Evolutionary conservation across 148 eudicot genomes (phyloP).

Genomic region (Rhododendron simsii): DNA sequence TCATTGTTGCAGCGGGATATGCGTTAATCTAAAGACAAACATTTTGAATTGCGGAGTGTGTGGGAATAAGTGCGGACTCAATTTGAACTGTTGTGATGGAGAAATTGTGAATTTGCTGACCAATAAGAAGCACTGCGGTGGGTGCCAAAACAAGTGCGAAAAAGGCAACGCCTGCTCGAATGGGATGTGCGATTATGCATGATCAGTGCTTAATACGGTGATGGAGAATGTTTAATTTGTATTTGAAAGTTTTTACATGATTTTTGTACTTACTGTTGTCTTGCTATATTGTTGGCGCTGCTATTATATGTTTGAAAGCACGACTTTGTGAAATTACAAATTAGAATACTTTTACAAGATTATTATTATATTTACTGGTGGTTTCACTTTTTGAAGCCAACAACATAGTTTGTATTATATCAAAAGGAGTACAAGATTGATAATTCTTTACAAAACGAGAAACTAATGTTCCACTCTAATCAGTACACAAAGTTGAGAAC

Average conservation of each 20-base stretch:
- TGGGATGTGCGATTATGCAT: conserved; percentile 9
- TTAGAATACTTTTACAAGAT: too few relatives aligned
- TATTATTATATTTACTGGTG: too few relatives aligned
- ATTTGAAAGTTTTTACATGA: background rate
- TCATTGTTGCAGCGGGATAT: background rate
- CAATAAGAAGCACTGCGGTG: background rate
- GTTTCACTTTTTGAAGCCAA: too few relatives aligned
- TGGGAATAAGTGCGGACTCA: background rate
- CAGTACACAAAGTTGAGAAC: too few relatives aligned
- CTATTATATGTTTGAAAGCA: too few relatives aligned
- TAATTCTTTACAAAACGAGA: too few relatives aligned
- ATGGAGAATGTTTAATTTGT: too few relatives aligned
- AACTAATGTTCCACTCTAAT: too few relatives aligned
- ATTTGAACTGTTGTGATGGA: background rate
- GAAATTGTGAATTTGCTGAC: background rate
- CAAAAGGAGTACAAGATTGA: too few relatives aligned
- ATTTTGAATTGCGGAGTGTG: conserved; percentile 1
- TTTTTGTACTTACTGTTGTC: background rate
- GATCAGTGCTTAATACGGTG: background rate
- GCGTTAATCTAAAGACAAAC: conserved; percentile 3
- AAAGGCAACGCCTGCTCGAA: background rate
- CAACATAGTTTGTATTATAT: too few relatives aligned
- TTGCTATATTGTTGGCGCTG: too few relatives aligned
- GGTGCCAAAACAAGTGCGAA: background rate
- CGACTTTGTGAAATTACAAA: too few relatives aligned